Conservation (phyloP, 495 filamentous ascomycete species). For the Apodospora peruviana region DNA sequence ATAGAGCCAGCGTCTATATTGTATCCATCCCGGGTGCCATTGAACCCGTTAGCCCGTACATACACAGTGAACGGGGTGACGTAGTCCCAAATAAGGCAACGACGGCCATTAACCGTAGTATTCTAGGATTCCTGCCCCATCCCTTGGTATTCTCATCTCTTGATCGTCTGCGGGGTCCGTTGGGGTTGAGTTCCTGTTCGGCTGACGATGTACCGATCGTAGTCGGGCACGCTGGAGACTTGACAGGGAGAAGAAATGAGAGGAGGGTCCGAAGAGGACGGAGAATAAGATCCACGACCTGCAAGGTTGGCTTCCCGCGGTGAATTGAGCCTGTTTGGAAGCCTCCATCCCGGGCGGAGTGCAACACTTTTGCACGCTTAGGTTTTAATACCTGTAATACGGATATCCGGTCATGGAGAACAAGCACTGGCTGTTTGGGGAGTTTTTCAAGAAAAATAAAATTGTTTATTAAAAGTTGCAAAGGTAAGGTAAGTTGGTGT, state of each 20-base stretch:
- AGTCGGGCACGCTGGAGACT: no score
- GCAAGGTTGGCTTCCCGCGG: not conserved
- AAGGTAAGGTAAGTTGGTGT: no score
- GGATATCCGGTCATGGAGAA: no score
- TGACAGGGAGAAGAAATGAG: no score
- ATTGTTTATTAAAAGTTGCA: no score
- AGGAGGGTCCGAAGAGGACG: no score
- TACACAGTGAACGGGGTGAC: not conserved
- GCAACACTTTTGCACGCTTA: no score
- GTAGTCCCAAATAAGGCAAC: slow-evolving; percentile 7
- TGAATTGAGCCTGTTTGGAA: not conserved
- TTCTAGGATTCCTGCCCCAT: slow-evolving; percentile 1
- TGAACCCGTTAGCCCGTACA: slow-evolving; percentile 1
- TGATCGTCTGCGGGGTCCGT: slow-evolving; percentile 10
- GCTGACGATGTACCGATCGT: slow-evolving; percentile 11
- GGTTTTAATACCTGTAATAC: no score
- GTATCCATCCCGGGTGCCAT: no score
- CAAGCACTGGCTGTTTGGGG: no score
- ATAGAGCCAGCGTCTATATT: no score
- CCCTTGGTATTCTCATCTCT: not conserved
- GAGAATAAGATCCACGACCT: not conserved
- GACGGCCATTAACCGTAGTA: slow-evolving; percentile 13
- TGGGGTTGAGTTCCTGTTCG: not conserved
- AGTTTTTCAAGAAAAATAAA: no score
- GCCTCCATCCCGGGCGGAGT: not conserved